A percentile compares a stretch with the other conserved stretches of the same genome.
Conservation (phyloP, 2,329 filamentous ascomycete species). For the Aspergillus oerlinghausenensis region DNA sequence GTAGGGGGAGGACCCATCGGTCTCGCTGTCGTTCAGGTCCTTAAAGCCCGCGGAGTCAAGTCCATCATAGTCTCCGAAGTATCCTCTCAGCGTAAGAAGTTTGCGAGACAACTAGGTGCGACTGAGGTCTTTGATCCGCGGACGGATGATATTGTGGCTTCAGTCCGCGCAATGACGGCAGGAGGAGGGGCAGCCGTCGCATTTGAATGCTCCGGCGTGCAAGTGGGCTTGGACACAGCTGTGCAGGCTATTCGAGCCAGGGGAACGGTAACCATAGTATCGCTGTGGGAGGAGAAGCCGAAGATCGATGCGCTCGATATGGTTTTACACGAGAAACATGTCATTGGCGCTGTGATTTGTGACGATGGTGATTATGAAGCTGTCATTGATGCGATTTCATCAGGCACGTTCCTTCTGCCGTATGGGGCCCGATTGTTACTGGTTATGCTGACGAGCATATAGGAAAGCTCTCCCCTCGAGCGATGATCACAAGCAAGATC, state of each 20-base stretch:
- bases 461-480: constrained; percentile 49
- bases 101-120: constrained; percentile 53
- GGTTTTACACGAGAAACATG: constrained; percentile 50
- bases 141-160: constrained; percentile 43
- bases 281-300: constrained; percentile 57
- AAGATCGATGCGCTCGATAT: constrained; percentile 52
- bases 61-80: constrained; percentile 57
- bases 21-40: constrained; percentile 54
- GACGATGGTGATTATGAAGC: constrained; percentile 53
- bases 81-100: constrained; percentile 47
- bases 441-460: constrained; percentile 16
- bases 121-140: constrained; percentile 50
- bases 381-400: constrained; percentile 50
- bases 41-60: constrained; percentile 49
- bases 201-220: constrained; percentile 61
- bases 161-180: constrained; percentile 45
- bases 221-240: constrained; percentile 44
- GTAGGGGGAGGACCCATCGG: constrained; percentile 61
- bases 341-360: constrained; percentile 46
- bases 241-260: constrained; percentile 48
- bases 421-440: not conserved
- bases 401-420: constrained; percentile 13
- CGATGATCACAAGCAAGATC: constrained; percentile 60
- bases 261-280: constrained; percentile 58
- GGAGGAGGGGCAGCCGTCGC: constrained; percentile 50